Evolutionary conservation across 805 yeast genomes (phyloP).

Genomic region (Saturnispora bothae): DNA sequence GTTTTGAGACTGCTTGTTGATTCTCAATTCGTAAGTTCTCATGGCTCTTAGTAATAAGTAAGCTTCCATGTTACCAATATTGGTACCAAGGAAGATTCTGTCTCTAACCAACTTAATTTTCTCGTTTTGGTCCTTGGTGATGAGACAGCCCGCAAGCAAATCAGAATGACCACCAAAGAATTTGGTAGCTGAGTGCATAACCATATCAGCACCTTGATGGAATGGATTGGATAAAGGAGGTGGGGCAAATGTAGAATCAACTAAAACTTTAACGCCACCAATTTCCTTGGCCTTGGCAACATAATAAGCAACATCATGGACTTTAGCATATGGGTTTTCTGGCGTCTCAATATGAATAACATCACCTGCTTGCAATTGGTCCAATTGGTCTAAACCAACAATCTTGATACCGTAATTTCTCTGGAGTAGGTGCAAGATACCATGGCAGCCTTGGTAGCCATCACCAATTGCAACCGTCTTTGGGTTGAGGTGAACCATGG

Average conservation of each 20-base stretch:
- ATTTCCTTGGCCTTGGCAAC: conserved; percentile 64
- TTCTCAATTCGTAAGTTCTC: conserved; percentile 69
- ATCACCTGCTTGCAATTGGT: conserved; percentile 47
- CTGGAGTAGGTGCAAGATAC: conserved; percentile 50
- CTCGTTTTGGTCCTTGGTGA: conserved; percentile 44
- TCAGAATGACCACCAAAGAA: conserved; percentile 96
- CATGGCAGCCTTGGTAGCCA: conserved; percentile 80
- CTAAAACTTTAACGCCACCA: conserved; percentile 68
- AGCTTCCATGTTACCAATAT: conserved; percentile 67
- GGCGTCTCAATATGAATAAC: conserved; percentile 81
- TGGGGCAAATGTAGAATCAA: conserved; percentile 91
- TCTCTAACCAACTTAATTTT: conserved; percentile 44
- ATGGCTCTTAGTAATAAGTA: conserved; percentile 67
- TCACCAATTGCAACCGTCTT: conserved; percentile 60
- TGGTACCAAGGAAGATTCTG: conserved; percentile 67
- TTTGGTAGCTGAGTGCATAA: conserved; percentile 91
- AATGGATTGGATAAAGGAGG: conserved; percentile 82
- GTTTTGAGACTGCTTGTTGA: conserved; percentile 51
- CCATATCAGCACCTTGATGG: conserved; percentile 72
- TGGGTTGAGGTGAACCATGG: conserved; percentile 61
- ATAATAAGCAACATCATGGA: conserved; percentile 49
- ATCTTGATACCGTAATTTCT: conserved; percentile 50
- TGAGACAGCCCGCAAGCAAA: conserved; percentile 69
- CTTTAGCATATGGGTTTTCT: conserved; percentile 70
- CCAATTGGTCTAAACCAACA: conserved; percentile 42